Evolutionary conservation across 1,284 basidiomycete genomes (phyloP).

Genomic region (Ustilago xerochloae): DNA sequence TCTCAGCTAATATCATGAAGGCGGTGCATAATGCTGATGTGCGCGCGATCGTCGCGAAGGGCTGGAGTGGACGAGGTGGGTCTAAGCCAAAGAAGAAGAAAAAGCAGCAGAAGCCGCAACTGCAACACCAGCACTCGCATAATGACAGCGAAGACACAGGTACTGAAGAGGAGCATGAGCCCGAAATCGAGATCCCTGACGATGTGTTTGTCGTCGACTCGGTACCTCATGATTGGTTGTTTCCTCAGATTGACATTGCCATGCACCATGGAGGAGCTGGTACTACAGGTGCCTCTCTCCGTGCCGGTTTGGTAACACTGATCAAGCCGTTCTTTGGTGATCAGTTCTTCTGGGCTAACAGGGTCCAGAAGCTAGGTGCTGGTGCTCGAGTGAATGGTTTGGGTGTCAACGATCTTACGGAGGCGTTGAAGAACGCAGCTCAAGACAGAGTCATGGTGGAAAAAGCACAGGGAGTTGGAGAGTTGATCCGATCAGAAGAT

Average conservation of each 20-base stretch:
- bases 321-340: conserved; percentile 66
- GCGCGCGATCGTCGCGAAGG: conserved; percentile 64
- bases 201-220: conserved; percentile 61
- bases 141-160: conserved; percentile 24
- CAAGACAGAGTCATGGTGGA: conserved; percentile 57
- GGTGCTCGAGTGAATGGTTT: conserved; percentile 50
- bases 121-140: conserved; percentile 1
- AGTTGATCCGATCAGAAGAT: conserved; percentile 57
- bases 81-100: conserved; percentile 39
- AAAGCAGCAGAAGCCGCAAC: conserved; percentile 6
- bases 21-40: conserved; percentile 57
- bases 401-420: conserved; percentile 22
- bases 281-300: conserved; percentile 72
- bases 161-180: conserved; percentile 38
- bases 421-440: conserved; percentile 49
- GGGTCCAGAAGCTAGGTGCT: conserved; percentile 58
- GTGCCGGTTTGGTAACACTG: conserved; percentile 59
- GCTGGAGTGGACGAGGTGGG: conserved; percentile 58
- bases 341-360: conserved; percentile 64
- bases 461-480: conserved; percentile 58
- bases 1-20: conserved; percentile 64
- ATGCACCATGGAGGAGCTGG: conserved; percentile 78
- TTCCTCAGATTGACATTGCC: conserved; percentile 44
- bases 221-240: conserved; percentile 55
- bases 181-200: conserved; percentile 66